Base-by-base conservation (phyloP, 495 filamentous ascomycete genomes). In the Aspergillus taichungensis region DNA sequence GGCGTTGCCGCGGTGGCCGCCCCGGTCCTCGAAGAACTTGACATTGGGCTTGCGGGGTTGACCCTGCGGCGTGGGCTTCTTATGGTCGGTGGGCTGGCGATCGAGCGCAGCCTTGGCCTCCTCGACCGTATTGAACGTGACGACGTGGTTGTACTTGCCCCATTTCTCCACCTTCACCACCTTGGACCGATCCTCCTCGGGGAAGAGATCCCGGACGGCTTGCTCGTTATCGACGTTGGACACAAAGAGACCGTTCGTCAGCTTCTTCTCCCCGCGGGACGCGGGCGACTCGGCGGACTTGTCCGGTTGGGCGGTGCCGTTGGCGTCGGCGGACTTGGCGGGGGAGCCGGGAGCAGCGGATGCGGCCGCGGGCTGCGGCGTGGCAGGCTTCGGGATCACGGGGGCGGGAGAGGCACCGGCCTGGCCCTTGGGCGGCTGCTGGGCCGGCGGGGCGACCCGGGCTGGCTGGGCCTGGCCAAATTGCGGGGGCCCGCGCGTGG, bases 201-300 rank as follows among this genome's bases (percentile, higher is more conserved):
- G 61, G 54, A 99, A 87, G 5, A 91, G 72, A 30, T 85, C 80
- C 30, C 83, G 84, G 6, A 84, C 82, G 13, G 83, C 84, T 24
- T 94, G 84, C 43, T 85, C 83, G 41, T 74, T 82, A 37, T 81
- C 82, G 24, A 88, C 77, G 43, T 86, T 85, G 61, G 82, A 82
- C 11, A 97, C 75, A 60, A 95, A 96, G 3, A 99, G 75, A 13
- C 82, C 89, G 47, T 85, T 83, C 55, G 82, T 77, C 45, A 74
- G 75, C 60, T 75, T 79, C 61, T 71, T 68, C 44, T 74, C 73
- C 6, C 53, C 54, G 40, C 60, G 66, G 27, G 66, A 57, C 28
- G 57, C 54, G 37, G 65, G 62, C 13, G 67, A 63, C 38, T 74
- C 62, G 24, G 56, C 46, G 8, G 58, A 38, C 54, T 70, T 75